Percentiles rank a stretch among this genome's conserved stretches.
These are phyloP conservation scores for Miamiensis avidus DNA, from an alignment of 169 alveolate genomes.

Conservation along the genomic window DNA sequence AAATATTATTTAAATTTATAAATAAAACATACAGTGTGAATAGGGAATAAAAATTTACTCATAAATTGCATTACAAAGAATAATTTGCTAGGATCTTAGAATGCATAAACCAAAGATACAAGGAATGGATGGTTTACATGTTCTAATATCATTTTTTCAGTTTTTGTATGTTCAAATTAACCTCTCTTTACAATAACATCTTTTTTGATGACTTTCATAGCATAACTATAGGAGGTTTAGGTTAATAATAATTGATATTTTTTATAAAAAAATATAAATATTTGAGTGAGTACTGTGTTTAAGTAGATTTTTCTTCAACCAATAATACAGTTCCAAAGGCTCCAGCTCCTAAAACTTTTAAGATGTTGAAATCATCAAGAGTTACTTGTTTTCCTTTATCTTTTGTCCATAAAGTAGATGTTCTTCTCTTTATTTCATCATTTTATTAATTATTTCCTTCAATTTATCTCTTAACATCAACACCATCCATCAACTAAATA, in stretches of 20 bases:
- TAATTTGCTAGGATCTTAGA: conserved; percentile 62
- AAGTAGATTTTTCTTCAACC: conserved; percentile 58
- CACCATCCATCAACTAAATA: conserved; percentile 36
- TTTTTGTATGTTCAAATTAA: conserved; percentile 62
- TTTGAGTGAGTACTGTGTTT: background rate
- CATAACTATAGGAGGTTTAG: conserved; percentile 45
- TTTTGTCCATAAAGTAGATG: conserved; percentile 40
- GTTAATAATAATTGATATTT: background rate
- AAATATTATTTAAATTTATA: background rate
- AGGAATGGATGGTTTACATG: conserved; percentile 72
- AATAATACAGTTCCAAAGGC: conserved; percentile 80
- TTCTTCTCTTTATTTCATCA: conserved; percentile 41
- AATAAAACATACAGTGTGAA: background rate
- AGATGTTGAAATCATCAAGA: conserved; percentile 63
- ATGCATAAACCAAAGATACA: conserved; percentile 66
- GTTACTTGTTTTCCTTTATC: conserved; percentile 50
- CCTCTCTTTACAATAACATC: conserved; percentile 69
- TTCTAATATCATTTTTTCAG: conserved; percentile 71
- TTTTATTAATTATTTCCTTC: conserved; percentile 32
- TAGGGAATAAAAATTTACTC: conserved; percentile 32
- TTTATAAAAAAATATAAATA: no score
- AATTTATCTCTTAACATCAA: background rate
- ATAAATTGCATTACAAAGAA: conserved; percentile 76
- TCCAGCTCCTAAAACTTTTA: conserved; percentile 83
- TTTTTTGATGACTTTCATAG: conserved; percentile 77